Percentiles rank a stretch among this genome's conserved stretches.
phyloP scores from a whole-genome alignment of 306 rosid genomes.

The Prosopis cineraria region DNA sequence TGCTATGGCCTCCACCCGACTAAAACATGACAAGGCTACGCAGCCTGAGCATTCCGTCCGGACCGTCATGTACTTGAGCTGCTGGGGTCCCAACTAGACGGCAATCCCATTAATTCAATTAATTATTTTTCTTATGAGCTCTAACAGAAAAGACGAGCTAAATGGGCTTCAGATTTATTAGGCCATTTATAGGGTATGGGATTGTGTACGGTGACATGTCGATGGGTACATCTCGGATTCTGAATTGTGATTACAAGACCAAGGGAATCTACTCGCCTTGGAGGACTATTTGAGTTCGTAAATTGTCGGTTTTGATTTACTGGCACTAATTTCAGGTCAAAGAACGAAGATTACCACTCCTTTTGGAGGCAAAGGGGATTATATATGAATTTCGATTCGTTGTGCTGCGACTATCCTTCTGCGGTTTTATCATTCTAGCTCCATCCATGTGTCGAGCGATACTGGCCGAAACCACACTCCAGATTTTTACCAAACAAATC shows the following conservation, averaged over 20 bases:
- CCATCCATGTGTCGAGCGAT: neutral
- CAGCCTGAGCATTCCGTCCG: conserved; percentile 65
- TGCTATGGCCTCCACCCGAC: conserved; percentile 31
- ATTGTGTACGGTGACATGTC: too few relatives aligned
- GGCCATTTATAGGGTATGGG: neutral
- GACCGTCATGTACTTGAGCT: conserved; percentile 58
- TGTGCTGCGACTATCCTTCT: neutral
- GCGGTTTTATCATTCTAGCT: neutral
- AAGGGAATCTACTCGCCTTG: neutral
- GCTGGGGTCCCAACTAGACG: conserved; percentile 44
- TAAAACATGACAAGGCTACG: conserved; percentile 40
- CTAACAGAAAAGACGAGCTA: neutral
- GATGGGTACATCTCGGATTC: too few relatives aligned
- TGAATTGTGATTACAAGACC: neutral
- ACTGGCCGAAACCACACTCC: neutral
- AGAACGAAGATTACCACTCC: neutral
- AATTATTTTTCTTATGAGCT: neutral
- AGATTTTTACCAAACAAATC: neutral
- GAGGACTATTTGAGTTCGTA: neutral
- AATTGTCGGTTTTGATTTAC: neutral
- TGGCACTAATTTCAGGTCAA: neutral
- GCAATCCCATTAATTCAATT: neutral
- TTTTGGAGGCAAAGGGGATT: neutral
- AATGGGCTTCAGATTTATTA: neutral
- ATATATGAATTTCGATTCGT: neutral